Base-by-base conservation (phyloP, 768 basidiomycete genomes). In the Phaffia australis region DNA sequence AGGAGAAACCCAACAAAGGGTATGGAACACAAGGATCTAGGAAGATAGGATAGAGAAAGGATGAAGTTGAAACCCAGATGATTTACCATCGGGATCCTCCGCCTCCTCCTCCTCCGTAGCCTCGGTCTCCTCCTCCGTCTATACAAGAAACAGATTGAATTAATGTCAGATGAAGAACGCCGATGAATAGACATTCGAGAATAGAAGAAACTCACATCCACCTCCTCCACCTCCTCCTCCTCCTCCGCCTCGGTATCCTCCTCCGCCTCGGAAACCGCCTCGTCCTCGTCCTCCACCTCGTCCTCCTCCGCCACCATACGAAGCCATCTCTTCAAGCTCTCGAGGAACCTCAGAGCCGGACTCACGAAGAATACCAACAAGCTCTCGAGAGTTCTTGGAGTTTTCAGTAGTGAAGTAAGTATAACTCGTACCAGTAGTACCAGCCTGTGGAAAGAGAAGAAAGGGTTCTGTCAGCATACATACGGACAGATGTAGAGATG, bases 321-420 rank as follows among this genome's bases (percentile, higher is more conserved):
- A 85, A 0, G 82, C 82, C 92, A 95, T 94, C 78, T 95, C 88
- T 76, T 93, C 87, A 0, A 99, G 80, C 72, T 94, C 89, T 65
- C 89, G 83, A 29, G 93, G 90, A 47, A 97, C 81, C 56, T 80
- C 79, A 18, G 89, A 85, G 74, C 92, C 92, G 25, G 90, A 89
- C 76, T 95, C 92, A 64, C 82, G 80, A 69, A 98, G 78, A 70
- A 98, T 95, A 65, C 77, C 80, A 66, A 97, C 80, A 14, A 99
- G 83, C 73, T 99, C 95, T 50, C 91, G 87, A 27, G 94, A 93
- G 69, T 86, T 84, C 79, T 94, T 95, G 58, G 89, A 85, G 76
- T 95, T 94, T 46, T 66, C 68, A 42, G 47, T 51, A 49, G 60
- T 42, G 51, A 50, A 60, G 16, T 60, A 98, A 8, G 93, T 94